phyloP scores from a whole-genome alignment of 2,329 filamentous ascomycete species.

The Xylaria sp. region DNA sequence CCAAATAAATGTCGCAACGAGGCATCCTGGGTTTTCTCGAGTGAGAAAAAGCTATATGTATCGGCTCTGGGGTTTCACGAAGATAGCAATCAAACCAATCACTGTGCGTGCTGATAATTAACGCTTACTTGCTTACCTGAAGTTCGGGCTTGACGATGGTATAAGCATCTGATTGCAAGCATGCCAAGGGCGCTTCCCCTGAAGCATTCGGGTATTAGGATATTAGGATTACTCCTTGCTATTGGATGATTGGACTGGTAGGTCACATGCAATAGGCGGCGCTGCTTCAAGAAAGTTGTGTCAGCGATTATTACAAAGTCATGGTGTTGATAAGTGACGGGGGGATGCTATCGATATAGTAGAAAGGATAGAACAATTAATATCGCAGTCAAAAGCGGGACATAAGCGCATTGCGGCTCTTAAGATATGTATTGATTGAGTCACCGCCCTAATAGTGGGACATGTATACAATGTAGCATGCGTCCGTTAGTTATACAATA shows the following conservation, averaged over 20 bases:
- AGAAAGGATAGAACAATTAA: background rate
- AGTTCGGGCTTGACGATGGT: background rate
- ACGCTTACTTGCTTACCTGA: background rate
- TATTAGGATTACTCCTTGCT: background rate
- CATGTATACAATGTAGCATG: constrained; percentile 23
- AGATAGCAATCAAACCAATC: background rate
- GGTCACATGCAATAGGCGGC: background rate
- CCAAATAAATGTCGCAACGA: background rate
- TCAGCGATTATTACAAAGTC: background rate
- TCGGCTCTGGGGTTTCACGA: background rate
- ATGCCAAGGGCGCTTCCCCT: background rate
- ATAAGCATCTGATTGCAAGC: background rate
- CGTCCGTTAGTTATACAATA: constrained; percentile 25
- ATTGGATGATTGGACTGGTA: background rate
- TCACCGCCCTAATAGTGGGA: constrained; percentile 5
- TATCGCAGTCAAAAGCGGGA: too few species aligned
- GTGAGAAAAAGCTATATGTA: background rate
- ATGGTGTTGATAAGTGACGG: too few species aligned
- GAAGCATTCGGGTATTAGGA: background rate
- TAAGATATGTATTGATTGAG: constrained; percentile 9
- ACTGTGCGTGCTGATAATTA: background rate
- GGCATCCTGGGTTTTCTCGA: background rate
- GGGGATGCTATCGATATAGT: too few species aligned
- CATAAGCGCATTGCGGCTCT: background rate
- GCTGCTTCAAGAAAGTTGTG: background rate